These are phyloP conservation scores for Quercus engelmannii DNA, from an alignment of 306 rosid species.

Conservation along the genomic window DNA sequence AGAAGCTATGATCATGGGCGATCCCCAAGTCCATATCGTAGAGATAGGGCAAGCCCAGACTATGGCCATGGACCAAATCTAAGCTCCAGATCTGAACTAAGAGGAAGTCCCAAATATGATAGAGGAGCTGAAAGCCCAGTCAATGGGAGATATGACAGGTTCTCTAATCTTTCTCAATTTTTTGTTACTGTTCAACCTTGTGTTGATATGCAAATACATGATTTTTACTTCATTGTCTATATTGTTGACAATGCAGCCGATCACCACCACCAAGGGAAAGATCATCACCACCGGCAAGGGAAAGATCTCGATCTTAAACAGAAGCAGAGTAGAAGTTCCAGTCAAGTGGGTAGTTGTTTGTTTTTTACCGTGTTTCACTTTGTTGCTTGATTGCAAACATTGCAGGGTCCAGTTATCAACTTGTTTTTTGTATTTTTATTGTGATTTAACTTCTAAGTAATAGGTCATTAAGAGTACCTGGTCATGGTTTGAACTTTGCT, in stretches of 20 bases:
- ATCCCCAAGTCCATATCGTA: conserved; percentile 70
- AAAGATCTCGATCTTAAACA: conserved; percentile 47
- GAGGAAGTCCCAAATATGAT: conserved; percentile 66
- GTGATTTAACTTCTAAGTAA: conserved; percentile 13
- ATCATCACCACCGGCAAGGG: conserved; percentile 58
- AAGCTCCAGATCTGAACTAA: conserved; percentile 55
- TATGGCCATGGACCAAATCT: conserved; percentile 70
- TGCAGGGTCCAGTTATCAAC: conserved; percentile 6
- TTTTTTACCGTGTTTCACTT: not conserved
- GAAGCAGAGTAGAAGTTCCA: conserved; percentile 22
- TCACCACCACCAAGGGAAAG: conserved; percentile 54
- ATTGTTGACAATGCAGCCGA: conserved; percentile 47
- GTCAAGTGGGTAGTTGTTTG: conserved; percentile 32
- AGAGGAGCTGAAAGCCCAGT: conserved; percentile 57
- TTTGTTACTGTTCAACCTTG: not conserved
- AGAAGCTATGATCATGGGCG: conserved; percentile 62
- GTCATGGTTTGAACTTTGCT: not conserved
- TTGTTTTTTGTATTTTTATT: conserved; percentile 19
- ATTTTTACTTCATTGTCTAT: not conserved
- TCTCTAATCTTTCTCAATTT: not conserved
- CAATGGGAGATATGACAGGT: conserved; percentile 68
- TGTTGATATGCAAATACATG: not conserved
- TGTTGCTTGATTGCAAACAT: conserved; percentile 26
- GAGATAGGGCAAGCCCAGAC: conserved; percentile 82
- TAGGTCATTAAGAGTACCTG: too few relatives aligned